Percentiles rank a stretch among this genome's conserved stretches.
Evolutionary conservation across 2,329 filamentous ascomycete species (phyloP).

Genomic region (Pyricularia pennisetigena): DNA sequence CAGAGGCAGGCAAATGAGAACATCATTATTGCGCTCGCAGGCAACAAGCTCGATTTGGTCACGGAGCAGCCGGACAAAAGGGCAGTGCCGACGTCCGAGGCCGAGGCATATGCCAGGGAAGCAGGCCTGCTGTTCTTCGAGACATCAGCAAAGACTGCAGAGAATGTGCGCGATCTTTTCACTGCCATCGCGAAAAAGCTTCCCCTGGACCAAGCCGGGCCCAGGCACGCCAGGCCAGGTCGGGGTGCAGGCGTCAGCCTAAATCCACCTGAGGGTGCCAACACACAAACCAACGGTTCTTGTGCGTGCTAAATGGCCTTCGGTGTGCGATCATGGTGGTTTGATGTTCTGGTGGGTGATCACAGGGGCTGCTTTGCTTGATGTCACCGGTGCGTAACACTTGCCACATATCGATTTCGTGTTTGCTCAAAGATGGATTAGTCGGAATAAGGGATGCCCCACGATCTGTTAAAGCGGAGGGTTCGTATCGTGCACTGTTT

Average conservation of each 20-base stretch:
- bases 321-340: neutral
- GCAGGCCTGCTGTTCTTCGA: conserved; percentile 96
- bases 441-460: neutral
- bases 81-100: conserved; percentile 79
- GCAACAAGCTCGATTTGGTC: conserved; percentile 96
- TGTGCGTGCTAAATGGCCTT: conserved; percentile 41
- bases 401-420: neutral
- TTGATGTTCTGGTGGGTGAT: neutral
- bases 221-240: conserved; percentile 66
- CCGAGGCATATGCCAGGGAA: conserved; percentile 90
- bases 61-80: conserved; percentile 93
- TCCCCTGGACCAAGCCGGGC: conserved; percentile 91
- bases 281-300: conserved; percentile 44
- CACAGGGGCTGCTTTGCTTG: neutral
- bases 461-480: neutral
- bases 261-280: conserved; percentile 41
- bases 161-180: conserved; percentile 93
- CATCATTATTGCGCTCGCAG: conserved; percentile 95
- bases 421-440: neutral
- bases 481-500: neutral
- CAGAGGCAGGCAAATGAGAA: conserved; percentile 99
- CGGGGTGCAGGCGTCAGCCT: conserved; percentile 51
- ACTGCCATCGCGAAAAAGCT: conserved; percentile 97
- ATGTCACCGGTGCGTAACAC: neutral
- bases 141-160: conserved; percentile 93